These are phyloP conservation scores for Linum lewisii DNA, from an alignment of 345 rosid genomes.

Conservation along the genomic window DNA sequence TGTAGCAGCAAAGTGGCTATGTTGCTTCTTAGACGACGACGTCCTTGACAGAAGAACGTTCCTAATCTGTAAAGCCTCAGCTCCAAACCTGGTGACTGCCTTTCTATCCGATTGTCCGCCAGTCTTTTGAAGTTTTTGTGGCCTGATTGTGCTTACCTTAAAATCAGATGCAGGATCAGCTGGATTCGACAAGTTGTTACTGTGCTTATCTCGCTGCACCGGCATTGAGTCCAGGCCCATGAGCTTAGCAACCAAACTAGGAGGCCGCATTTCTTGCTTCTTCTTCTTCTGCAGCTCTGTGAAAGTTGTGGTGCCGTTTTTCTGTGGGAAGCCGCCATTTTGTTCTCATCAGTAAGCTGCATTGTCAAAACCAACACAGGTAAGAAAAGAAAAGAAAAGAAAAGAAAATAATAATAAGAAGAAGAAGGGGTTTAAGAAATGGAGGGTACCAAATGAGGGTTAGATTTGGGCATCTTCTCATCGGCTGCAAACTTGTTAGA, in stretches of 20 bases:
- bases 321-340: too few species aligned
- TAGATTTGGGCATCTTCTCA: slow-evolving; percentile 82
- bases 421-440: not conserved
- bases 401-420: too few species aligned
- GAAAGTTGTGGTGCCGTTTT: slow-evolving; percentile 15
- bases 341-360: too few species aligned
- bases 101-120: too few species aligned
- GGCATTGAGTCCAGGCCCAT: slow-evolving; percentile 97
- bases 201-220: too few species aligned
- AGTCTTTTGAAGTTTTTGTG: slow-evolving; percentile 83
- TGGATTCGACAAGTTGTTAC: slow-evolving; percentile 25
- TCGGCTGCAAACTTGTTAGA: slow-evolving; percentile 60
- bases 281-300: slow-evolving; percentile 14
- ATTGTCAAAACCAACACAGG: slow-evolving; percentile 1
- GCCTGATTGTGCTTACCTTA: slow-evolving; percentile 38
- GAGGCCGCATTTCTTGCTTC: slow-evolving; percentile 61
- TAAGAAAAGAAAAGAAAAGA: not conserved
- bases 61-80: slow-evolving; percentile 77
- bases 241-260: slow-evolving; percentile 81
- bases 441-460: slow-evolving; percentile 55
- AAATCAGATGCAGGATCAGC: slow-evolving; percentile 22
- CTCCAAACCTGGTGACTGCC: too few species aligned
- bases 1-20: slow-evolving; percentile 17
- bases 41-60: slow-evolving; percentile 54
- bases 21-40: slow-evolving; percentile 51